Evolutionary conservation across 2,329 filamentous ascomycete species (phyloP).

Genomic region (Proliferodiscus dingleyae): DNA sequence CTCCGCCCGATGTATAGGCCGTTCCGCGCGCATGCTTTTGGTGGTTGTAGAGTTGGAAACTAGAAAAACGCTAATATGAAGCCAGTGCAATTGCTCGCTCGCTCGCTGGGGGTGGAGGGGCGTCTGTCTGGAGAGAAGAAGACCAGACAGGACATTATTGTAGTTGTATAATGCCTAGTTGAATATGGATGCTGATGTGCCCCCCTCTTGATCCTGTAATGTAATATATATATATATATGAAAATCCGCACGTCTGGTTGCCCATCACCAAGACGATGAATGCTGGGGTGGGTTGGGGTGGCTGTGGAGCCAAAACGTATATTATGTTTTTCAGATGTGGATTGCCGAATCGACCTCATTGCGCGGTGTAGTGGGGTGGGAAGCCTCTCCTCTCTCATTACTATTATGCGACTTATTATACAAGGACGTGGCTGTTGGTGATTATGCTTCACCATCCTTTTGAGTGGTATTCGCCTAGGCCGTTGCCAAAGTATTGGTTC

Average conservation of each 20-base stretch:
- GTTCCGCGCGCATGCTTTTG: no score
- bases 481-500: slow-evolving; percentile 82
- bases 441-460: slow-evolving; percentile 66
- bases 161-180: background rate
- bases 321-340: slow-evolving; percentile 10
- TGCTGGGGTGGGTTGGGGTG: no score
- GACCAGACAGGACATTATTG: no score
- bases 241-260: slow-evolving; percentile 20
- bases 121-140: no score
- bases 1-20: slow-evolving; percentile 24
- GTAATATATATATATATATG: background rate
- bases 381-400: slow-evolving; percentile 13
- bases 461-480: slow-evolving; percentile 74
- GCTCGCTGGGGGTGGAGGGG: no score
- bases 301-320: slow-evolving; percentile 30
- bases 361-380: slow-evolving; percentile 11
- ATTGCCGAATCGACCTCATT: slow-evolving; percentile 14
- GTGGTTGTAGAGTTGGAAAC: slow-evolving; percentile 16
- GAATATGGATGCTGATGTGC: slow-evolving; percentile 12
- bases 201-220: slow-evolving; percentile 7
- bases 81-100: slow-evolving; percentile 22
- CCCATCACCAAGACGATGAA: slow-evolving; percentile 26
- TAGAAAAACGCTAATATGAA: slow-evolving; percentile 20
- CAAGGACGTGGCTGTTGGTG: slow-evolving; percentile 3
- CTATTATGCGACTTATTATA: slow-evolving; percentile 24